Evolutionary conservation across 2,329 filamentous ascomycete genomes (phyloP), one percentile per base, ranked within the genome.

Genomic region (Pseudocercospora pini-densiflorae): DNA sequence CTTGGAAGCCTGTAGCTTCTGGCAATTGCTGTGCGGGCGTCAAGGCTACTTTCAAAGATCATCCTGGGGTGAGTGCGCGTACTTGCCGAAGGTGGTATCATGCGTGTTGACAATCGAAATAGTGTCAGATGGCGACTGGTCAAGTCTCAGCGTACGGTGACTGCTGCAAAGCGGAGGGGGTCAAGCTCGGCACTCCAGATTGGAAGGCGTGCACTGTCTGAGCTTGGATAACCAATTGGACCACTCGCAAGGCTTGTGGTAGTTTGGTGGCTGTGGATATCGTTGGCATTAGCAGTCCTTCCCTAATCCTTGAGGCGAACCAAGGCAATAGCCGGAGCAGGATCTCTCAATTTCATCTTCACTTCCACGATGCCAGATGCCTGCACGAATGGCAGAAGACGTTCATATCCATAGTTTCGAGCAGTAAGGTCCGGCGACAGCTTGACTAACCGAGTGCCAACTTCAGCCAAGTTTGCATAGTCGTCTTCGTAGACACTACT

Each of bases 361-460:
- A 61, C 5, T 21, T 61, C 57, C 23, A 65, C 63, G 47, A 65
- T 65, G 7, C 63, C 63, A 61, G 63, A 65, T 5, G 63, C 57
- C 51, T 61, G 40, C 19, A 65, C 31, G 10, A 61, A 65, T 16
- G 40, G 24, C 16, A 33, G 51, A 8, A 60, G 55, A 16, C 33
- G 27, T 10, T 23, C 43, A 54, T 69, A 75, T 1, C 75, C 76
- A 51, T 76, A 76, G 43, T 76, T 76, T 4, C 74, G 73, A 12
- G 72, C 68, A 24, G 76, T 69, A 21, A 77, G 51, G 53, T 75
- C 70, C 0, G 73, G 74, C 5, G 70, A 72, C 1, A 76, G 59
- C 53, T 68, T 73, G 40, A 59, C 64, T 7, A 77, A 62, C 53
- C 65, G 67, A 1, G 14, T 33, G 1, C 73, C 75, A 16, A 77